Conservation (phyloP, 2,329 filamentous ascomycete genomes). For the Ceratocystis harringtonii region DNA sequence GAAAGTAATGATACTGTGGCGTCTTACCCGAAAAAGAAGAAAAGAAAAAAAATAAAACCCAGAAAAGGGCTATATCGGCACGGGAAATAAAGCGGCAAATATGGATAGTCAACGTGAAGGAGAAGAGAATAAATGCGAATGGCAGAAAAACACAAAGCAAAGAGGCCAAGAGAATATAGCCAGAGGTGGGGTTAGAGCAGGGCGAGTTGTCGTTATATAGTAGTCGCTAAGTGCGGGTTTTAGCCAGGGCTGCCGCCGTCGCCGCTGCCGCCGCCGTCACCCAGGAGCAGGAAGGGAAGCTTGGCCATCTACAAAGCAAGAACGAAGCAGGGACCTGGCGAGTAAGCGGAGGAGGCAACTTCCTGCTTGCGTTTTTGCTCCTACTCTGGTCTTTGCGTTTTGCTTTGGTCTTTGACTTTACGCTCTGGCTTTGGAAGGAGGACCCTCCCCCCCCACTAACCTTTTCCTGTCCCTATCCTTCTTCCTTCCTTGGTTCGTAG, state of each 20-base stretch:
- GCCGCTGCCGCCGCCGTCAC: not conserved
- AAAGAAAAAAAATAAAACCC: not conserved
- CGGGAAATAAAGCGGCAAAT: not conserved
- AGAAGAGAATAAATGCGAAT: not conserved
- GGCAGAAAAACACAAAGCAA: not conserved
- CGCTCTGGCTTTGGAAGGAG: not conserved
- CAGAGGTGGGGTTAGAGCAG: not conserved
- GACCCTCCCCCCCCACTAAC: not conserved
- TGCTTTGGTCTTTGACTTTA: not conserved
- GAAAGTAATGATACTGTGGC: constrained; percentile 4
- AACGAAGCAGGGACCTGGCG: not conserved
- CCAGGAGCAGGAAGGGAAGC: not conserved
- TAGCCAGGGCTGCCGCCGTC: not conserved
- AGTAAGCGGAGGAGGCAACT: not conserved
- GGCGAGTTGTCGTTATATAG: not conserved
- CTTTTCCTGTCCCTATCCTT: not conserved
- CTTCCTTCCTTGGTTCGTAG: not conserved
- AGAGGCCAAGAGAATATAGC: not conserved
- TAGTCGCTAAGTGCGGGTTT: not conserved
- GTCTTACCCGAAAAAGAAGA: not conserved
- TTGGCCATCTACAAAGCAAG: not conserved
- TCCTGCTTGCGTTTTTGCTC: not conserved
- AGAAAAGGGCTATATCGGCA: not conserved
- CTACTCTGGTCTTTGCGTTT: not conserved
- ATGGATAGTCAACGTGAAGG: not conserved